Evolutionary conservation across 2,329 filamentous ascomycete species (phyloP).

Genomic region (Myriosclerotinia scirpicola): DNA sequence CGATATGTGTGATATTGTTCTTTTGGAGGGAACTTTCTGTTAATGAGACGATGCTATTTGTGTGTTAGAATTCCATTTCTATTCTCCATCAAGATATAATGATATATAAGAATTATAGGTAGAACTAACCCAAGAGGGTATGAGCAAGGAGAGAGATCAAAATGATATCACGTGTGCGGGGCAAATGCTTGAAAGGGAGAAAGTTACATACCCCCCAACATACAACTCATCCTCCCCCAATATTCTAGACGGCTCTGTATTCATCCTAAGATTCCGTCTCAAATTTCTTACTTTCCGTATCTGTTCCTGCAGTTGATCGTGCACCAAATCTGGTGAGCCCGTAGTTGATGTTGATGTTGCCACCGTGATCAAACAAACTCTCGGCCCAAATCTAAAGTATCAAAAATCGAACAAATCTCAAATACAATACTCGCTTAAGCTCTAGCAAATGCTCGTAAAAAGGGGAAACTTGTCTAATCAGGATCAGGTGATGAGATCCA

Average conservation of each 20-base stretch:
- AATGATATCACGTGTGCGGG: constrained; percentile 36
- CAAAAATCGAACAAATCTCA: constrained; percentile 11
- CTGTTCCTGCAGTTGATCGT: constrained; percentile 1
- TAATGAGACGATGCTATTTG: constrained; percentile 69
- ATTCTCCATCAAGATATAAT: background rate
- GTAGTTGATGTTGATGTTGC: background rate
- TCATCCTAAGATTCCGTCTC: constrained; percentile 21
- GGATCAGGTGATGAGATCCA: constrained; percentile 10
- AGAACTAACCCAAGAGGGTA: constrained; percentile 3
- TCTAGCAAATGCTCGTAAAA: background rate
- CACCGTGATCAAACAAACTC: constrained; percentile 1
- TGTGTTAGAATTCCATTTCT: constrained; percentile 19
- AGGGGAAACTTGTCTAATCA: background rate
- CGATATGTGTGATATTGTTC: constrained; percentile 80
- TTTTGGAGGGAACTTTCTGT: constrained; percentile 68
- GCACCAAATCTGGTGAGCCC: background rate
- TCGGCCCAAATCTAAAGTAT: background rate
- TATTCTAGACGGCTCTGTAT: constrained; percentile 63
- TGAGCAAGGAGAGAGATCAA: constrained; percentile 38
- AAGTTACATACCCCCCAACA: constrained; percentile 68
- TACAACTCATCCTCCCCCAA: constrained; percentile 70
- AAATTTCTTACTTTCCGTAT: constrained; percentile 9
- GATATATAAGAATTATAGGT: constrained; percentile 10
- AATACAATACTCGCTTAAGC: background rate
- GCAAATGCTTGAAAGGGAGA: constrained; percentile 19